Base-by-base conservation (phyloP, 352 stramenopile genomes). In the Halophytophthora batemanensis region DNA sequence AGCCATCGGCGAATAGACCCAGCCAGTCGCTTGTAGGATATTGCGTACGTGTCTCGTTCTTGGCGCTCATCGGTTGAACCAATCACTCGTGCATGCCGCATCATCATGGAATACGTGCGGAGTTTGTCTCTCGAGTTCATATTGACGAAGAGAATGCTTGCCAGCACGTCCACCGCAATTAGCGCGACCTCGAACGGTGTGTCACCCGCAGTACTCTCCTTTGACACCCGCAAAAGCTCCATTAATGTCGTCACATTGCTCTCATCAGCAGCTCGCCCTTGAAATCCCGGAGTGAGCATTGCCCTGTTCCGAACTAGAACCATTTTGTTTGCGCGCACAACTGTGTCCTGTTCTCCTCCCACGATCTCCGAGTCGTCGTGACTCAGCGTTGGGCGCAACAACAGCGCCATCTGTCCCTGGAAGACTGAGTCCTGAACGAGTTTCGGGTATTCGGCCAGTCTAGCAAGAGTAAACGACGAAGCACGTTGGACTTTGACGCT, bases 401-500 rank as follows among this genome's bases (percentile, higher is more conserved):
- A 7, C 15, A 44, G 46, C 13, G 60, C 61, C 45, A 64, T 61
- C 39, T 66, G 59, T 28, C 71, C 65, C 31, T 74, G 61, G 14
- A 74, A 71, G 42, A 69, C 43, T 10, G 65, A 13, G 10, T 66
- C 52, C 15, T 46, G 22, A 15, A 71, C 65, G 35, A 66, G 37
- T 29, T 28, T 14, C 3, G 49, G 45, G 14, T 63, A 61, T 50
- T 74, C 65, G 13, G 65, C 49, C 1, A 74, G 33, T 2, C 65
- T 52, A 25, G 65, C 65, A 19, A 74, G 36, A 12, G 53, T 60
- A 29, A 74, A 74, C 5, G 67, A 49, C 4, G 65, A 46, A n/a
- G 56, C 57, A 19, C 65, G 53, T 34, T 53, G 62, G 12, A 71
- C 34, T 39, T 64, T 45, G 22, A 50, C 50, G 13, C 33, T 47